These are phyloP conservation scores for Alnus rubra DNA, from an alignment of 306 rosid genomes.

Conservation along the genomic window DNA sequence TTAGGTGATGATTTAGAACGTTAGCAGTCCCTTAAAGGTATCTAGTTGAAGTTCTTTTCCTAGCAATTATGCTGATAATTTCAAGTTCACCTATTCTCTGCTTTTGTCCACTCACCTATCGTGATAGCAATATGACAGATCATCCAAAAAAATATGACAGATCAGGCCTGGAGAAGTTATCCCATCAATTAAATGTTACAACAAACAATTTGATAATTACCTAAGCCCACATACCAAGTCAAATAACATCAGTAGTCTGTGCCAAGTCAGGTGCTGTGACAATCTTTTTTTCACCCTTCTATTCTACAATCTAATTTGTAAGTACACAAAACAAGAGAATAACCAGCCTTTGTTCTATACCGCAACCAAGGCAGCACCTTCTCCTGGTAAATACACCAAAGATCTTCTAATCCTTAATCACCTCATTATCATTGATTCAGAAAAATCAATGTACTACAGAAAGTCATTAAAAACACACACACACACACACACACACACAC, in stretches of 20 bases:
- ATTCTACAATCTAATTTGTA: neutral
- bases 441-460: neutral
- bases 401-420: neutral
- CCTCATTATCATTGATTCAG: neutral
- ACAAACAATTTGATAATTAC: neutral
- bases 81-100: neutral
- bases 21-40: neutral
- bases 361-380: neutral
- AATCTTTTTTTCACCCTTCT: neutral
- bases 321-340: neutral
- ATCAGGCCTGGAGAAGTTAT: neutral
- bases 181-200: neutral
- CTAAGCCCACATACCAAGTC: neutral
- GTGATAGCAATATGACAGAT: neutral
- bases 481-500: too few relatives aligned
- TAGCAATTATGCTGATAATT: neutral
- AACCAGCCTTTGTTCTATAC: neutral
- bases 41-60: neutral
- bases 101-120: conserved; percentile 3
- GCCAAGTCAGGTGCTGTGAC: neutral
- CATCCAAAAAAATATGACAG: neutral
- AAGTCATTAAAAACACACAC: neutral
- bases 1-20: neutral
- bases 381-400: neutral
- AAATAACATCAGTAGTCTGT: neutral